Percentiles rank a stretch among this genome's conserved stretches.
These are phyloP conservation scores for Groenewaldozyma sp. DNA, from an alignment of 1,139 yeast species.

Conservation along the genomic window DNA sequence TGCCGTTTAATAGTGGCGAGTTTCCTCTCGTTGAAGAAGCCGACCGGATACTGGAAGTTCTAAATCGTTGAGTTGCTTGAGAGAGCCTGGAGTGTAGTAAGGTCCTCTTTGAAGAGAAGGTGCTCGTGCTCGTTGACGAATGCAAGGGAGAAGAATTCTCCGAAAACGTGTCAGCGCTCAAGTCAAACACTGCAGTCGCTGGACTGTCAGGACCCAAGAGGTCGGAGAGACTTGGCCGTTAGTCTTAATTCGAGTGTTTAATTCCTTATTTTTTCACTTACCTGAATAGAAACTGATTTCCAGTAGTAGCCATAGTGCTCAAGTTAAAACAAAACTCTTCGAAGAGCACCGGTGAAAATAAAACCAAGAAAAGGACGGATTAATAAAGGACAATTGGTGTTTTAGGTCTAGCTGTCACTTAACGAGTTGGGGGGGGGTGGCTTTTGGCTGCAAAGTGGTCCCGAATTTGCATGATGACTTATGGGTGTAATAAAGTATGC, in stretches of 20 bases:
- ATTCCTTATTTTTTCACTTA: too few species aligned
- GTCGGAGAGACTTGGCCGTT: neutral
- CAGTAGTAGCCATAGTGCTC: neutral
- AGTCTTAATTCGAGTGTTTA: too few species aligned
- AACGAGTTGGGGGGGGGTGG: too few species aligned
- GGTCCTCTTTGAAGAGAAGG: neutral
- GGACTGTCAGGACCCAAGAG: conserved; percentile 1
- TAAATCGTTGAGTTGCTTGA: neutral
- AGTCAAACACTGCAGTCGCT: neutral
- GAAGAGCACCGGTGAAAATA: too few species aligned
- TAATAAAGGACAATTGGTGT: neutral
- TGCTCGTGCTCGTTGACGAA: neutral
- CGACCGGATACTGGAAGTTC: too few species aligned
- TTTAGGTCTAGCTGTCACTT: too few species aligned
- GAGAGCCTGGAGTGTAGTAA: neutral
- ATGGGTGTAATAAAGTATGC: too few species aligned
- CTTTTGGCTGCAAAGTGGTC: too few species aligned
- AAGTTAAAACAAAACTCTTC: neutral
- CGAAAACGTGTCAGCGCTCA: neutral
- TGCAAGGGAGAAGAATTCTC: neutral
- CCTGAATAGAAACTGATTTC: conserved; percentile 3
- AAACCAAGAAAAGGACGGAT: neutral
- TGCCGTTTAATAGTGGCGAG: too few species aligned
- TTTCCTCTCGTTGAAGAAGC: too few species aligned
- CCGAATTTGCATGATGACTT: too few species aligned